Conservation (phyloP, 306 rosid genomes). For the Castanea crenata region DNA sequence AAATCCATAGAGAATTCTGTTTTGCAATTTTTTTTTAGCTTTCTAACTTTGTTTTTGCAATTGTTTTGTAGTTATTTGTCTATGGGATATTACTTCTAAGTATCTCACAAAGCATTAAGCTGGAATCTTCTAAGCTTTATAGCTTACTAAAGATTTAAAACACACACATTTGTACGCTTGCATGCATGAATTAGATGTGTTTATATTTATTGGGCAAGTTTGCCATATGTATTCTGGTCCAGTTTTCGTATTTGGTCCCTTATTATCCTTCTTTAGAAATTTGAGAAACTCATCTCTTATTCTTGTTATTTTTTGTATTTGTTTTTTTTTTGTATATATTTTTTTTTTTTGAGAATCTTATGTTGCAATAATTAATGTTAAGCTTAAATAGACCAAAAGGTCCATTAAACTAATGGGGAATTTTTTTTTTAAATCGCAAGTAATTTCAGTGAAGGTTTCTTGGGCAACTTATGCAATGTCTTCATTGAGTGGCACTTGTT, state of each 20-base stretch:
- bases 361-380: neutral
- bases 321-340: too few relatives aligned
- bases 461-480: too few relatives aligned
- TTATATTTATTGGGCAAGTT: neutral
- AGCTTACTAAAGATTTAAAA: neutral
- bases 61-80: slow-evolving; percentile 69
- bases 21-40: neutral
- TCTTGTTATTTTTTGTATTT: neutral
- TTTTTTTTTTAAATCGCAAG: too few relatives aligned
- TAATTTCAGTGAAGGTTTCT: too few relatives aligned
- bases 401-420: neutral
- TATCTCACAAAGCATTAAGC: slow-evolving; percentile 19
- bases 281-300: neutral
- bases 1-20: neutral
- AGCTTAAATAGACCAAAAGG: neutral
- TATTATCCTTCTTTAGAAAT: neutral
- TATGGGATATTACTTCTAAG: slow-evolving; percentile 88
- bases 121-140: neutral
- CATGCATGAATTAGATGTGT: neutral
- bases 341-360: too few relatives aligned
- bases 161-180: neutral
- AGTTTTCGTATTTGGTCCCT: neutral
- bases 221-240: neutral
- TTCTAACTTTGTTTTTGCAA: neutral
- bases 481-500: too few relatives aligned